phyloP scores from a whole-genome alignment of 345 rosid species.

The Eucalyptus paniculata region DNA sequence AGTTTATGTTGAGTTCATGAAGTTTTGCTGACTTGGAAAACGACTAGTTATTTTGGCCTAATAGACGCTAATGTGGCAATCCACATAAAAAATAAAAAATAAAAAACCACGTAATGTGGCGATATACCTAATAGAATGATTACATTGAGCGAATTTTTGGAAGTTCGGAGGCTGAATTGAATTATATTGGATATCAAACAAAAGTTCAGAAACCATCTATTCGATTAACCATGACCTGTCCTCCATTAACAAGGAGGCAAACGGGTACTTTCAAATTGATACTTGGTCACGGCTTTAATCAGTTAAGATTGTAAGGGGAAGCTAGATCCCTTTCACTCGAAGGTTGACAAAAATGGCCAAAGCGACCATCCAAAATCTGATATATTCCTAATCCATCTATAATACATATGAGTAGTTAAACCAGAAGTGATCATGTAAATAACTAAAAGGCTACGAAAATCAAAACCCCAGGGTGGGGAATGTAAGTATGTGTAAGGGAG shows the following conservation, averaged over 20 bases:
- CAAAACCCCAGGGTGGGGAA: neutral
- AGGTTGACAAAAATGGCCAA: neutral
- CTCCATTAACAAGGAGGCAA: neutral
- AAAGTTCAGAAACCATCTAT: neutral
- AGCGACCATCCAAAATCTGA: fast-evolving
- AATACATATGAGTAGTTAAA: neutral
- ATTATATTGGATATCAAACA: neutral
- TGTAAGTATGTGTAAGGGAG: neutral
- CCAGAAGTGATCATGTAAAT: neutral
- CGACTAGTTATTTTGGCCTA: neutral
- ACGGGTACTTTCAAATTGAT: neutral
- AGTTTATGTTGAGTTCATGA: neutral
- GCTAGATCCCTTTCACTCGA: neutral
- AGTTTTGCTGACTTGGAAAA: neutral
- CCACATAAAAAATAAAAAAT: too few relatives aligned
- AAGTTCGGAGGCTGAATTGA: neutral
- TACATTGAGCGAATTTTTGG: neutral
- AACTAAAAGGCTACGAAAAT: neutral
- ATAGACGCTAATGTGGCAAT: neutral
- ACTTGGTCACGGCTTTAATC: neutral
- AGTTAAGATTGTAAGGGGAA: neutral
- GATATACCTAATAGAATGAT: neutral
- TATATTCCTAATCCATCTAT: neutral
- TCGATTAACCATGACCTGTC: neutral
- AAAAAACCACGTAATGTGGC: neutral